A percentile compares a stretch with the other conserved stretches of the same genome.
phyloP scores from a whole-genome alignment of 176 grass and related monocot genomes.

The Oryza nivara region DNA sequence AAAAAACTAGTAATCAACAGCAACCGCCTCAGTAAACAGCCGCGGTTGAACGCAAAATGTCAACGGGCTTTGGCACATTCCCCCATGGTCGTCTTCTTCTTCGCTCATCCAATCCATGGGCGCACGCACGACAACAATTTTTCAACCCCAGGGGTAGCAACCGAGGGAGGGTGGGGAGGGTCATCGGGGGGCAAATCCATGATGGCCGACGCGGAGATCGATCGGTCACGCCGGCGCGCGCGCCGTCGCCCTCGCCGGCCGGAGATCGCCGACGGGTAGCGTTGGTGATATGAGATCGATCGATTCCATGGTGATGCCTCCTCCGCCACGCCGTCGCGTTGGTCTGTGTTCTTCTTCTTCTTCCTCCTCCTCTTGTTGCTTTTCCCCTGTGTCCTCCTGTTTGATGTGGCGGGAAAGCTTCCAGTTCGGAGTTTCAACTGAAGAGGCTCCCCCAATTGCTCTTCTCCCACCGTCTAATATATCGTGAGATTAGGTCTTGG shows the following conservation, averaged over 20 bases:
- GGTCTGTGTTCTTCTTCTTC: background rate
- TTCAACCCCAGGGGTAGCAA: background rate
- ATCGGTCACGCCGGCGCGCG: background rate
- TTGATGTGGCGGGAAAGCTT: slow-evolving; percentile 2
- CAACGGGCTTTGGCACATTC: background rate
- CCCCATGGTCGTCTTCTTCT: background rate
- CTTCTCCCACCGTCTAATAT: background rate
- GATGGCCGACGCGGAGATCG: background rate
- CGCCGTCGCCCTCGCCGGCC: background rate
- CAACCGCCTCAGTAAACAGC: background rate
- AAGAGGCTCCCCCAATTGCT: too few species aligned
- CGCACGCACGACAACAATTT: background rate
- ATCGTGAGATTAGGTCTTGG: background rate
- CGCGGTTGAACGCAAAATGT: background rate
- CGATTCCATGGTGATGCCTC: slow-evolving; percentile 31
- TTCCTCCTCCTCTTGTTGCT: background rate
- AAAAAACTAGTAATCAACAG: background rate
- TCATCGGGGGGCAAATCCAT: slow-evolving; percentile 35
- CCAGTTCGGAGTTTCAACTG: too few species aligned
- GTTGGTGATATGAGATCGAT: too few species aligned
- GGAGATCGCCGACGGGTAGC: background rate
- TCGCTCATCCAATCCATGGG: too few species aligned
- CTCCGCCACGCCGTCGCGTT: background rate
- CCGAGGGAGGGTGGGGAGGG: background rate
- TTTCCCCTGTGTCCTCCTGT: background rate